Evolutionary conservation across 2,329 filamentous ascomycete genomes (phyloP).

Genomic region (Cladosporium colombiae): DNA sequence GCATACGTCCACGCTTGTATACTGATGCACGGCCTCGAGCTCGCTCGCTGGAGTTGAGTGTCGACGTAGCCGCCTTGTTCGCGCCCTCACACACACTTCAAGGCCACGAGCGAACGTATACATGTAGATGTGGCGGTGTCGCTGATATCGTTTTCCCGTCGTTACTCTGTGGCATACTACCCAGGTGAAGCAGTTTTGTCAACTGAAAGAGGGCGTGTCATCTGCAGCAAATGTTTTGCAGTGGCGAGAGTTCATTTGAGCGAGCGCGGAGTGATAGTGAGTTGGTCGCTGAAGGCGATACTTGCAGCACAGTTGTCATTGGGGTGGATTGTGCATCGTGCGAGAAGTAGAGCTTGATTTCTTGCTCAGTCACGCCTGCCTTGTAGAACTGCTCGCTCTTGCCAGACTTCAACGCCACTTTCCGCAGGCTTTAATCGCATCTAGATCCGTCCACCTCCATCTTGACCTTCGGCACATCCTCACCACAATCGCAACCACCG

Average conservation of each 20-base stretch:
- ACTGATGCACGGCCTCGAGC: background rate
- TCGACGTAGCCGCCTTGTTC: background rate
- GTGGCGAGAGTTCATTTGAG: background rate
- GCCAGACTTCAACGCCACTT: background rate
- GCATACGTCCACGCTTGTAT: background rate
- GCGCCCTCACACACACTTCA: background rate
- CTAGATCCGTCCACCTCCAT: too few relatives aligned
- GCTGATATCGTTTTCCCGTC: background rate
- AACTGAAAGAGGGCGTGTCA: background rate
- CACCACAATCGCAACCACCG: background rate
- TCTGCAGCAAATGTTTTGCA: background rate
- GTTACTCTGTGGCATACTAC: background rate
- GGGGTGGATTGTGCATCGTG: background rate
- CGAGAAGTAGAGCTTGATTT: background rate
- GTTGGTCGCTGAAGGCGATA: background rate
- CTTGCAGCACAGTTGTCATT: background rate
- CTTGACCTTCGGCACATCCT: background rate
- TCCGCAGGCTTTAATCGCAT: background rate
- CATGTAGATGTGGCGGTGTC: background rate
- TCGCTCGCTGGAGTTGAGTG: background rate
- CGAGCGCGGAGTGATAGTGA: background rate
- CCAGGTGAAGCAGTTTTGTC: background rate
- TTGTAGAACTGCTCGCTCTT: background rate
- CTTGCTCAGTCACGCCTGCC: background rate
- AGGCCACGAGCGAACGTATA: background rate